Base-by-base conservation (phyloP, 2,329 filamentous ascomycete species). In the Penicillium digitatum region DNA sequence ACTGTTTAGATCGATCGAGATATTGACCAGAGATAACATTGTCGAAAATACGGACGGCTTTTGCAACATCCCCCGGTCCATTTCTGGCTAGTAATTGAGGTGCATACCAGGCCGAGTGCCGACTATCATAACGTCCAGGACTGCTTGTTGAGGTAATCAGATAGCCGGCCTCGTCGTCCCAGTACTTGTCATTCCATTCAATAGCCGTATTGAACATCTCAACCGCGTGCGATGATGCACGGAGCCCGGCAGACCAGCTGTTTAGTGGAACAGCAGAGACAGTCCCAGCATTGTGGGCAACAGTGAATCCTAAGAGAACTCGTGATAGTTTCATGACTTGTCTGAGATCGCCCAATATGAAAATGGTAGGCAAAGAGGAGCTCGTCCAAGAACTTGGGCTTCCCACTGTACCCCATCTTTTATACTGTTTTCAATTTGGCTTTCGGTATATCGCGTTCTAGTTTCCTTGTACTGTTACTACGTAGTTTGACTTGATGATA, bases 21-120 rank as follows among this genome's bases (percentile, higher is more conserved):
- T 62, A 61, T 43, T 64, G 62, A 12, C 53, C 59, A 5, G 54
- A 46, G 27, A 62, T 63, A 12, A 64, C 55, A 49, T 63, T 61
- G 34, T 60, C 52, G 26, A 64, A 55, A 20, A 64, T 64, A 3
- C 59, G 57, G 14, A 64, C 22, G 8, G 62, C 62, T 37, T 52
- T 52, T 14, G 40, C 55, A 26, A 60, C 55, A 49, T 64, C 62
- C 5, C 52, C 57, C 3, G 38, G 48, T 26, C 42, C 52, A 12
- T 64, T 64, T 11, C 62, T 54, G 1, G 59, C 59, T 11, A 64
- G 48, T 20, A 64, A 32, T 32, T 59, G 56, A 16, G 57, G 56
- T 6, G 62, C 59, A 56, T 64, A 64, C 62, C 62, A 64, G 5
- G 54, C 62, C 2, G 52, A 54, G 18, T 57, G 57, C 2, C 62